phyloP scores from a whole-genome alignment of 2,329 filamentous ascomycete species.

The Aspergillus floridensis region DNA sequence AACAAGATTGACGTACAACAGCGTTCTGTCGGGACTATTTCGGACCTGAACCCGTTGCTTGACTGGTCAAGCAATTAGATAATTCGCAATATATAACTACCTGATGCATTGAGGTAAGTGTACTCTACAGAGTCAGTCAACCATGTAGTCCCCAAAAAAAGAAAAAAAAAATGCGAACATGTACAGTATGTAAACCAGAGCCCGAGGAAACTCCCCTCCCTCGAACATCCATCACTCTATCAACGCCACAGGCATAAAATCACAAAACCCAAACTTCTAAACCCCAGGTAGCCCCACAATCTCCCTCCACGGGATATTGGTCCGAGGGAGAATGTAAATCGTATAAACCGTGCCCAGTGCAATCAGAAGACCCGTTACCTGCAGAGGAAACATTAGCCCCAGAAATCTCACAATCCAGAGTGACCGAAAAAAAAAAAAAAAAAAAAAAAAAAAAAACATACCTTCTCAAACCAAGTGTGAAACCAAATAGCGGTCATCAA shows the following conservation, averaged over 20 bases:
- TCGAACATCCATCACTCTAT: background rate
- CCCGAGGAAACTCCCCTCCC: background rate
- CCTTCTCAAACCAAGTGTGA: constrained; percentile 98
- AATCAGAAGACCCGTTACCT: constrained; percentile 52
- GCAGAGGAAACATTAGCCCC: constrained; percentile 11
- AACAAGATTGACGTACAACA: constrained; percentile 12
- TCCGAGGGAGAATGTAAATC: constrained; percentile 52
- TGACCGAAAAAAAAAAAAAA: constrained; percentile 26
- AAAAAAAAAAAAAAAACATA: constrained; percentile 44
- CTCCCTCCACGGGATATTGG: constrained; percentile 42
- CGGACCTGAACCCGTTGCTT: constrained; percentile 31
- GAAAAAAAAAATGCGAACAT: background rate
- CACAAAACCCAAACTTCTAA: constrained; percentile 18
- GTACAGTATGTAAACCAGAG: background rate
- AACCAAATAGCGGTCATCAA: constrained; percentile 99
- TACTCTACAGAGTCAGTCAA: background rate
- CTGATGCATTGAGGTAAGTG: too few relatives aligned
- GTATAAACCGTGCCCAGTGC: constrained; percentile 50
- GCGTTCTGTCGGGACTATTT: constrained; percentile 37
- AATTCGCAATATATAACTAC: too few relatives aligned
- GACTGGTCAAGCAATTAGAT: background rate
- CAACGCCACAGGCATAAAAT: constrained; percentile 6
- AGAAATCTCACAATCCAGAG: background rate
- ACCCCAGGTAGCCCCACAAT: constrained; percentile 46
- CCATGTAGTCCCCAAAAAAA: too few relatives aligned